Conservation (phyloP, 208 protist genomes). For the Trypanosoma avium region DNA sequence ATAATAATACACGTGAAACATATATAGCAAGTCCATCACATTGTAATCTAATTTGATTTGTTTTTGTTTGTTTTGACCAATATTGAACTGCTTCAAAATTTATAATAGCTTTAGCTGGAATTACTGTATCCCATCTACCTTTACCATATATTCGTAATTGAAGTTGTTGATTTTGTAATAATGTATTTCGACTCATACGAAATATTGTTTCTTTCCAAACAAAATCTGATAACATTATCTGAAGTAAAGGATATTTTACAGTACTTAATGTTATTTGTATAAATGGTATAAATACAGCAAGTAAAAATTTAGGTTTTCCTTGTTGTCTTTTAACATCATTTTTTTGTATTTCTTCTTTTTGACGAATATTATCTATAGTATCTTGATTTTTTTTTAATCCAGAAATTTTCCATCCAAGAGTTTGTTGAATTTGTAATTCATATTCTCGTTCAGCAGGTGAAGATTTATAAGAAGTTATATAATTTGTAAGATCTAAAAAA, state of each 20-base stretch:
- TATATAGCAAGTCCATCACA: constrained; percentile 60
- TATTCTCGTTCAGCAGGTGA: constrained; percentile 13
- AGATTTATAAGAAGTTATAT: neutral
- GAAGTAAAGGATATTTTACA: constrained; percentile 63
- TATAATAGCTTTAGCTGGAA: constrained; percentile 40
- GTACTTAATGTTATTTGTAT: constrained; percentile 64
- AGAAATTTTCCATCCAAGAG: constrained; percentile 12
- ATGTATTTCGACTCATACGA: constrained; percentile 26
- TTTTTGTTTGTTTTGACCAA: constrained; percentile 54
- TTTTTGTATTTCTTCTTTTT: neutral
- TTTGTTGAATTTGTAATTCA: constrained; percentile 10
- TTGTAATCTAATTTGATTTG: constrained; percentile 32
- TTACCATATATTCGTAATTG: constrained; percentile 56
- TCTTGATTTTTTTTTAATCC: neutral
- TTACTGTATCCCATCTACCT: constrained; percentile 67
- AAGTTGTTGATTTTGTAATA: constrained; percentile 37
- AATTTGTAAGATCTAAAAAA: neutral
- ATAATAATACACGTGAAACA: constrained; percentile 54
- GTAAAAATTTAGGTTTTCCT: constrained; percentile 24
- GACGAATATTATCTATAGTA: neutral
- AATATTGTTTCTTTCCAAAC: constrained; percentile 26
- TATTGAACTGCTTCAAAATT: constrained; percentile 41
- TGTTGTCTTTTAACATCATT: neutral
- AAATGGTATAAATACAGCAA: constrained; percentile 37
- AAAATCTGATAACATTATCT: constrained; percentile 37